These are phyloP conservation scores for Vachellia collinsii DNA, from an alignment of 306 rosid genomes.

Conservation along the genomic window DNA sequence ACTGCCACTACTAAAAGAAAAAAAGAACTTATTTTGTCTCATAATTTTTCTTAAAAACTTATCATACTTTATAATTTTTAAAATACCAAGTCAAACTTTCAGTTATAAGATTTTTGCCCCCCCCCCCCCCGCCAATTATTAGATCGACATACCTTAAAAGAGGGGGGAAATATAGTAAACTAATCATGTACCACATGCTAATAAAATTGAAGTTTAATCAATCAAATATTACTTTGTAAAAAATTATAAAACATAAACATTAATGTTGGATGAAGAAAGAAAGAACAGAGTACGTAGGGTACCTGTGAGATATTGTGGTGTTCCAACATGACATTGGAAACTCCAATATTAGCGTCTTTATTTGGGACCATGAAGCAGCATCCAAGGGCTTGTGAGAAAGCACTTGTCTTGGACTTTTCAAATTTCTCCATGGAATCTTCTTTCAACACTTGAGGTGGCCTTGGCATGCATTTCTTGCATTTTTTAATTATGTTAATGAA, in stretches of 20 bases:
- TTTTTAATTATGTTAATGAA: background rate
- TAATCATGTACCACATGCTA: no score
- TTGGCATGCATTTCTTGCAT: background rate
- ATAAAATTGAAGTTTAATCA: no score
- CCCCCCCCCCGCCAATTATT: background rate
- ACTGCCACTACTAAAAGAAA: no score
- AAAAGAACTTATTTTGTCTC: no score
- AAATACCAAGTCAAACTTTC: background rate
- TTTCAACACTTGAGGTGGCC: background rate
- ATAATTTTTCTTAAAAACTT: no score
- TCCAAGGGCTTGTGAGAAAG: background rate
- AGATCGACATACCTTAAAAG: no score
- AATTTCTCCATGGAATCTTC: background rate
- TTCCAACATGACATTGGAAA: background rate
- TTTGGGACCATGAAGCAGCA: background rate
- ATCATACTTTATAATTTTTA: no score
- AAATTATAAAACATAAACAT: background rate
- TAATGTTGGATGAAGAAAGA: background rate
- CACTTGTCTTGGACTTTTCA: background rate
- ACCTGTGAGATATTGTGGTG: background rate
- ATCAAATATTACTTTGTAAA: background rate
- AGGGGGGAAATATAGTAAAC: background rate
- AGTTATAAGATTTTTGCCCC: rapidly evolving
- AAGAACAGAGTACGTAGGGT: background rate
- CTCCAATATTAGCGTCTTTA: background rate